Conservation (phyloP, 257 asterid species). For the Solanum sejunctum region DNA sequence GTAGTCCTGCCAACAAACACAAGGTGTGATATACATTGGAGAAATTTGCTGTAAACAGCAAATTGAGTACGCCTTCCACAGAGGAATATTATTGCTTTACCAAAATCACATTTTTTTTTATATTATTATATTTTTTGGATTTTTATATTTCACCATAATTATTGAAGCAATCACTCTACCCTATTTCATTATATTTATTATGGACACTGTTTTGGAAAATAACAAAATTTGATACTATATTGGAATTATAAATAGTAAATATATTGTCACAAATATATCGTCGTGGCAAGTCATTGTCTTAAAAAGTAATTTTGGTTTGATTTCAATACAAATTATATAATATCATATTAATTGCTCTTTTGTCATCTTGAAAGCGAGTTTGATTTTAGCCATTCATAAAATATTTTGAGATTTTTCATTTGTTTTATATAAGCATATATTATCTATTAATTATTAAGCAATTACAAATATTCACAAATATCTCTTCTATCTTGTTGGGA, state of each 20-base stretch:
- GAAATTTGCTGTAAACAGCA: not conserved
- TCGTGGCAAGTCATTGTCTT: not conserved
- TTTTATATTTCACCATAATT: not conserved
- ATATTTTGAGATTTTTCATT: not conserved
- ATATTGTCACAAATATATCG: not conserved
- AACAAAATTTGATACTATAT: no score
- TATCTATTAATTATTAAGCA: not conserved
- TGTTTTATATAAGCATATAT: not conserved
- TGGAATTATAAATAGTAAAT: no score
- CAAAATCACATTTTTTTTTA: not conserved
- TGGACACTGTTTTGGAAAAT: not conserved
- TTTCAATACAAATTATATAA: not conserved
- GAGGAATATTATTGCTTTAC: not conserved
- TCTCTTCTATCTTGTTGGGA: not conserved
- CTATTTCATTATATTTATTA: not conserved
- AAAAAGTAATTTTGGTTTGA: not conserved
- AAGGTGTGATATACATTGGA: not conserved
- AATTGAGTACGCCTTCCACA: not conserved
- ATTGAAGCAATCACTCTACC: not conserved
- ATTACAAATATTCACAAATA: not conserved
- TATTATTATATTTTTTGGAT: no score
- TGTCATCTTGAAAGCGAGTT: not conserved
- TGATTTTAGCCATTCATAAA: constrained; percentile 1
- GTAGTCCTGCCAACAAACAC: not conserved
- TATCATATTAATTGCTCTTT: not conserved